Evolutionary conservation across 306 rosid species (phyloP).

Genomic region (Pyrus bretschneideri): DNA sequence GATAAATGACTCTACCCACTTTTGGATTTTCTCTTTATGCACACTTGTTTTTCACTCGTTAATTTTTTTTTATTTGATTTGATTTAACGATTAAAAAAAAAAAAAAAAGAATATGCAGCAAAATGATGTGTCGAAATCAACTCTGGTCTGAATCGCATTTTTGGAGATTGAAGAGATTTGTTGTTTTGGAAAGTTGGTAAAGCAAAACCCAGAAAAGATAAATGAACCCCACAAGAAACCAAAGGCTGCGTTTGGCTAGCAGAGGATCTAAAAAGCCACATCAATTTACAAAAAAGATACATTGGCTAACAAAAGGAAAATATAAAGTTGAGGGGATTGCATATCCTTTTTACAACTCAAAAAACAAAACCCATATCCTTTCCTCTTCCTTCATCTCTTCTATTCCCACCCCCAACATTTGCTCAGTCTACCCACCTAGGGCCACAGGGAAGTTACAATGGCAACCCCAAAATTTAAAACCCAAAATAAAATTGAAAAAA

Average conservation of each 20-base stretch:
- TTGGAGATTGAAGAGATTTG: background rate
- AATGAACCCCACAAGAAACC: slow-evolving; percentile 19
- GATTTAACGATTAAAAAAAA: no score
- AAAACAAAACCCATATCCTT: slow-evolving; percentile 15
- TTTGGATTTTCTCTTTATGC: no score
- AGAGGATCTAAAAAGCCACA: slow-evolving; percentile 38
- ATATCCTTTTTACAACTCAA: slow-evolving; percentile 24
- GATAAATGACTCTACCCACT: no score
- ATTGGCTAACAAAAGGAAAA: background rate
- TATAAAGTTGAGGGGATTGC: background rate
- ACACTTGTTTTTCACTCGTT: no score
- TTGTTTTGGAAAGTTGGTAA: background rate
- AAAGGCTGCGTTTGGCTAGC: slow-evolving; percentile 30
- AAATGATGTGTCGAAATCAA: no score
- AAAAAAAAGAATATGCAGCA: no score
- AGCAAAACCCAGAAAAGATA: background rate
- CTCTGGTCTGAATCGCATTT: background rate
- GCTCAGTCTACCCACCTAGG: slow-evolving; percentile 19
- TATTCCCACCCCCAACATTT: slow-evolving; percentile 11
- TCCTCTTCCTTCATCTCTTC: background rate
- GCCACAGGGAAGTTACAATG: background rate
- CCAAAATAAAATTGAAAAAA: background rate
- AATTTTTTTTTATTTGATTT: no score
- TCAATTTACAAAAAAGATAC: slow-evolving; percentile 38
- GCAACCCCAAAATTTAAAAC: background rate